Evolutionary conservation across 768 basidiomycete genomes (phyloP).

Genomic region (Mycena rebaudengoi): DNA sequence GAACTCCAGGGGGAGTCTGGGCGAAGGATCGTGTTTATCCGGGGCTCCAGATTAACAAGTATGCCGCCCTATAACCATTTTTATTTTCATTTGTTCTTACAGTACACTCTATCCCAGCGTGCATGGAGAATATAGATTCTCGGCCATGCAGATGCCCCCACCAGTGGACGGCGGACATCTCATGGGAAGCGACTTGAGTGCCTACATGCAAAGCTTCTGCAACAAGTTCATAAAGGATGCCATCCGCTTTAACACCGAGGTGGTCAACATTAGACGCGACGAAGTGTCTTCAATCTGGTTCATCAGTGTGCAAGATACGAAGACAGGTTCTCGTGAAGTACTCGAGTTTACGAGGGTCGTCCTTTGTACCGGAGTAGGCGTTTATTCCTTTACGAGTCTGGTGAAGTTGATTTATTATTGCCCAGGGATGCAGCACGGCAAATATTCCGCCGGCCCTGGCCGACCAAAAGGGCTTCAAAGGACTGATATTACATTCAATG

Average conservation of each 20-base stretch:
- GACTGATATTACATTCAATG: constrained; percentile 61
- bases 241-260: constrained; percentile 57
- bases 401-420: neutral
- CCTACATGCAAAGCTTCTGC: constrained; percentile 66
- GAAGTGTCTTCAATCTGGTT: constrained; percentile 49
- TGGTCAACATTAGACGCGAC: constrained; percentile 53
- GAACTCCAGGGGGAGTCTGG: constrained; percentile 68
- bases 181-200: constrained; percentile 59
- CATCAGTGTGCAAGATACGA: constrained; percentile 47
- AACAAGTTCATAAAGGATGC: constrained; percentile 51
- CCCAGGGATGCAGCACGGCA: constrained; percentile 64
- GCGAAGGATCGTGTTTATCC: constrained; percentile 63
- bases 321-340: constrained; percentile 32
- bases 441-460: constrained; percentile 52
- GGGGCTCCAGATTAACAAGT: constrained; percentile 69
- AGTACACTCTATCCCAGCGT: constrained; percentile 52
- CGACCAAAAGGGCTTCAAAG: constrained; percentile 47
- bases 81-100: neutral
- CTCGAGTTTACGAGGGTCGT: constrained; percentile 59
- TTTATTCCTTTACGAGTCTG: neutral
- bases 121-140: constrained; percentile 70
- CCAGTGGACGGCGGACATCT: constrained; percentile 55
- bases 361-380: constrained; percentile 67
- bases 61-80: constrained; percentile 31
- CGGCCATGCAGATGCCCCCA: constrained; percentile 62